Evolutionary conservation across 2,329 filamentous ascomycete genomes (phyloP), one percentile per base, ranked within the genome.

Genomic region (Penicillium polonicum): DNA sequence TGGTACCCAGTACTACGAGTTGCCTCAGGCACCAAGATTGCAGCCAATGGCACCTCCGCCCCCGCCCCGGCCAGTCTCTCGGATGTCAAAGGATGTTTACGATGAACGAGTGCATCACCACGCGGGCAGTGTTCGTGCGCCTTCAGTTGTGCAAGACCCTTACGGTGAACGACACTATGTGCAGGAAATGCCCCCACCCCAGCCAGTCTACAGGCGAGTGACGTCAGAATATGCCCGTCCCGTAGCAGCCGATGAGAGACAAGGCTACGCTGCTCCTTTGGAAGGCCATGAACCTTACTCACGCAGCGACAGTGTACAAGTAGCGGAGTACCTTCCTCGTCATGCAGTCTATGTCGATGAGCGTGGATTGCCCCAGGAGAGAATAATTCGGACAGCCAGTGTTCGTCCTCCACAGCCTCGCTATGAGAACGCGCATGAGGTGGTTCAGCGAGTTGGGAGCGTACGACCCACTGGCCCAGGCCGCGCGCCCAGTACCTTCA

Each of bases 1-100:
- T 73, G 92, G 92, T 41, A 90, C 90, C 71, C 86, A 91, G 70
- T 97, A 92, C 76, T 84, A 85, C 60, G 84, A 85, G 61, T 79
- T 80, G 42, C 74, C 82, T 6, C 72, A 78, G 38, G 69, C 72
- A 13, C 72, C 76, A 17, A 66, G 70, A 52, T 50, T 72, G 54
- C 71, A 67, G 64, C 62, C 65, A 33, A 75, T 71, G 66, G 71
- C 64, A 56, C 73, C 65, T 19, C 72, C 65, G 17, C 73, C 65
- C n/a, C 72, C 65, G n/a, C 64, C 65, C 33, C 73, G 65, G 36
- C 72, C 74, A 41, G 54, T 73, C 17, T 66, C 74, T 19, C 69
- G 72, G 45, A 60, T 72, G 31, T 60, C 71, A 4, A 70, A 67
- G 50, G 57, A 77, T 35, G 57, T 69, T 9, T 77, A 75, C 48